A percentile compares a stretch with the other conserved stretches of the same genome.
phyloP scores from a whole-genome alignment of 345 rosid genomes.

The Turritis glabra region DNA sequence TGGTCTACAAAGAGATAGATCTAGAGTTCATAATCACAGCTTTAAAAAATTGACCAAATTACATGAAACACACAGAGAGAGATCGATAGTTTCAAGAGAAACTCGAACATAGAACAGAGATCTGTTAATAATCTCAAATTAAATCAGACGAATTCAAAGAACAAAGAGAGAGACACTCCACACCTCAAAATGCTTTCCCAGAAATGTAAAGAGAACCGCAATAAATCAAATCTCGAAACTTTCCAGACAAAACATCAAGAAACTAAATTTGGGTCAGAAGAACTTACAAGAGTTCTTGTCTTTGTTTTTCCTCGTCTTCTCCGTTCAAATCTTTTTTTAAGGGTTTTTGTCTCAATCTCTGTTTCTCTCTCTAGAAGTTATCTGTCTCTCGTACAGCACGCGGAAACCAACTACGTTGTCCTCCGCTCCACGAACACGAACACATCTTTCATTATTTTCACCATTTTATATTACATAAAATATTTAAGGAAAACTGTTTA shows the following conservation, averaged over 20 bases:
- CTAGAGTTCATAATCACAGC: conserved; percentile 4
- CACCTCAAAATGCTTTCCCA: neutral
- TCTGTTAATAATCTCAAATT: neutral
- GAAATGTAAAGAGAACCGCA: neutral
- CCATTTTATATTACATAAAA: conserved; percentile 4
- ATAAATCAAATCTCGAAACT: conserved; percentile 15
- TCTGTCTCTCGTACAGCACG: conserved; percentile 25
- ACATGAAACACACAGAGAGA: neutral
- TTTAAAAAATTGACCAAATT: neutral
- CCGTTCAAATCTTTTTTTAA: conserved; percentile 7
- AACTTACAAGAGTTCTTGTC: conserved; percentile 16
- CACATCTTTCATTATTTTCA: conserved; percentile 9
- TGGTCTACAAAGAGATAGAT: conserved; percentile 10
- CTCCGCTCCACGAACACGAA: conserved; percentile 38
- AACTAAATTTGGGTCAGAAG: neutral
- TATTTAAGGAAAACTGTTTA: conserved; percentile 20
- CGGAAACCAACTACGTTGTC: conserved; percentile 37
- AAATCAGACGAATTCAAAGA: neutral
- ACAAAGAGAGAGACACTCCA: neutral
- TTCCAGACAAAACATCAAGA: neutral
- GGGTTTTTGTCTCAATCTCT: conserved; percentile 6
- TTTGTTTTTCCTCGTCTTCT: conserved; percentile 26
- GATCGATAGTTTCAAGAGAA: neutral
- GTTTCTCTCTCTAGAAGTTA: conserved; percentile 24
- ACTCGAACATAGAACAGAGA: conserved; percentile 8